Evolutionary conservation across 2,329 filamentous ascomycete species (phyloP), one percentile per base, ranked within the genome.

Genomic region (Fusarium heterosporum): DNA sequence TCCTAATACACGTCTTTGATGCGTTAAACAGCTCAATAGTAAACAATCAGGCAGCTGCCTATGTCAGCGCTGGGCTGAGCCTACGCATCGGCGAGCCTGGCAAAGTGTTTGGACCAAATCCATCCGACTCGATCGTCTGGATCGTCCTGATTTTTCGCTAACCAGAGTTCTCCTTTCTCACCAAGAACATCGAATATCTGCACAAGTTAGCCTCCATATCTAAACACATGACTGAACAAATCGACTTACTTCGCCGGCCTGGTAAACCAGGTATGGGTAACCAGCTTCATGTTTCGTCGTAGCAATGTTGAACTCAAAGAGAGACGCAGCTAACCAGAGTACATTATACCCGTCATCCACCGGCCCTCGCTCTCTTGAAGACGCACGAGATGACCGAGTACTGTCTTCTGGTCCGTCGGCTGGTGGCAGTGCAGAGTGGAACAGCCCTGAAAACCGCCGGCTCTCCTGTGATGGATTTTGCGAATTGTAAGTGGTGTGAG

Each of bases 31-130:
- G 51, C 71, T 58, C 50, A 50, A 68, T 49, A 26, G 50, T 61
- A 26, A 42, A 39, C 46, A 64, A 54, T 54, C 45, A 65, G 59
- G 46, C 61, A 57, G 47, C 55, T 48, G 47, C 54, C 42, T 51
- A 43, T 55, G 48, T 50, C 41, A 46, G 41, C 36, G 32, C 46
- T 50, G 61, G 39, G 30, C 61, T 46, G 53, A 34, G 50, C 49
- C 60, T 76, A 82, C 54, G 80, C 79, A 74, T 88, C 86, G 47
- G 85, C 86, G 66, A 89, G 75, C 75, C 87, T 88, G 52, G 91
- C 91, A 83, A 99, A 99, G 81, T 99, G 96, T 78, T 97, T 97
- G 73, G 94, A 97, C 96, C 96, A 99, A 73, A 99, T 97, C 96
- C 96, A 99, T 50, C 96, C 96, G 32, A 98, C 89, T 68, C 89